Conservation (phyloP, 192 early-diverging fungal genomes). For the Dissophora ornata region DNA sequence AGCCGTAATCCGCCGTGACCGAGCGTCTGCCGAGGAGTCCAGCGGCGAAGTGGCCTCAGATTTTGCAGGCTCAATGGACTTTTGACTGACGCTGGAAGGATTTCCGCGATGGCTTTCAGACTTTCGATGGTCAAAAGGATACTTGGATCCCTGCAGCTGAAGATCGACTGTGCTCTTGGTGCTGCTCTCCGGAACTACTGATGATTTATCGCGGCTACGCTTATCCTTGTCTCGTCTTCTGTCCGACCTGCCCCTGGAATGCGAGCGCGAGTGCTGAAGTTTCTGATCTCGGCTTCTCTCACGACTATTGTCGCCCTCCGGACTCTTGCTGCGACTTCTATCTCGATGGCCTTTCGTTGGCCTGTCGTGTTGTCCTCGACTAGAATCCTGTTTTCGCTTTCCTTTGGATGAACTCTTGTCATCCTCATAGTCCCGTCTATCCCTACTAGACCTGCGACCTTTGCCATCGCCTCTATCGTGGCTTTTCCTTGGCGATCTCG, state of each 20-base stretch:
- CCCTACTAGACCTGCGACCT: background rate
- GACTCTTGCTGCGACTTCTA: slow-evolving; percentile 2
- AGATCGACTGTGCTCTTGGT: background rate
- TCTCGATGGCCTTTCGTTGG: slow-evolving; percentile 11
- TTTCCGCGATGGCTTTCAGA: background rate
- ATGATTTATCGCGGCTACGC: background rate
- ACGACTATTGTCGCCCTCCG: background rate
- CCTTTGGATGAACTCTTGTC: slow-evolving; percentile 1
- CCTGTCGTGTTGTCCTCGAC: background rate
- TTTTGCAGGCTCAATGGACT: too few species aligned
- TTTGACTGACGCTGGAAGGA: background rate
- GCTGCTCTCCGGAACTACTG: background rate
- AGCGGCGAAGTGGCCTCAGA: background rate
- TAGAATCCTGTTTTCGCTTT: background rate
- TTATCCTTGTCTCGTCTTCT: slow-evolving; percentile 7
- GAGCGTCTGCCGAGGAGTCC: background rate
- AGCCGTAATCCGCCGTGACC: background rate
- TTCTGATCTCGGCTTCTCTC: slow-evolving; percentile 14
- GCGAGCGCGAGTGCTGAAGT: slow-evolving; percentile 6
- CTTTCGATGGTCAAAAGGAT: background rate
- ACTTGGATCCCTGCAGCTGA: background rate
- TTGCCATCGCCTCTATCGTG: background rate
- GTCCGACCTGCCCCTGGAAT: slow-evolving; percentile 1
- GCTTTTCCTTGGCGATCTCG: slow-evolving; percentile 3
- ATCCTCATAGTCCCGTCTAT: slow-evolving; percentile 4